Evolutionary conservation across 257 asterid species (phyloP), one percentile per base, ranked within the genome.

Genomic region (Solanum corneliomulleri): DNA sequence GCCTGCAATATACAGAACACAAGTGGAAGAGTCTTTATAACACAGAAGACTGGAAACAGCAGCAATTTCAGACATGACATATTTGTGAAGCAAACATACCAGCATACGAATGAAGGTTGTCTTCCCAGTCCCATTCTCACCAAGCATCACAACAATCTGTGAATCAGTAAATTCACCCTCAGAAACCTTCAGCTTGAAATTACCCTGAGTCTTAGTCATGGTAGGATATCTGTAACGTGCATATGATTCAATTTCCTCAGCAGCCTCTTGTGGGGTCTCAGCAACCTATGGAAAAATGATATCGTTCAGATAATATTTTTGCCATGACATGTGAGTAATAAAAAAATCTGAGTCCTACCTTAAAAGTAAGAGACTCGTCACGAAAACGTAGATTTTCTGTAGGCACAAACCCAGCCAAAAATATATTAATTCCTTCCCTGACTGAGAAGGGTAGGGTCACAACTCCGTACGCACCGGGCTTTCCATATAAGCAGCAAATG

Each of bases 111-210:
- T 97, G 81, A 97, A 97, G 87, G 99, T 97, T 0, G 99, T 97
- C 92, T 97, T 97, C 83, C 99, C 99, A 23, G 99, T 97, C 75
- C 99, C 99, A 87, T 97, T 97, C 92, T 97, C 99, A 85, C 99
- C 99, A 72, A 97, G 99, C 99, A 97, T 97, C 89, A 97, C 99
- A 90, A 96, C 85, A 16, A 97, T 97, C 89, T 97, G 99, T 37
- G 99, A 97, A 88, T 97, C 99, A 33, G 99, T 96, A 91, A 97
- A 97, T 91, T 97, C 99, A 62, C 99, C 99, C 95, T 97, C 99
- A 81, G 90, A 18, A 37, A 95, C 99, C 94, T 95, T 95, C 78
- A 97, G 98, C 87, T 62, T 94, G 93, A 97, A 97, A 91, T 94
- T 94, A 6, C 99, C 99, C 90, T 93, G 99, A 21, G 99, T 95